These are phyloP conservation scores for Xylariaceae sp. DNA, from an alignment of 2,329 filamentous ascomycete species.

Conservation along the genomic window DNA sequence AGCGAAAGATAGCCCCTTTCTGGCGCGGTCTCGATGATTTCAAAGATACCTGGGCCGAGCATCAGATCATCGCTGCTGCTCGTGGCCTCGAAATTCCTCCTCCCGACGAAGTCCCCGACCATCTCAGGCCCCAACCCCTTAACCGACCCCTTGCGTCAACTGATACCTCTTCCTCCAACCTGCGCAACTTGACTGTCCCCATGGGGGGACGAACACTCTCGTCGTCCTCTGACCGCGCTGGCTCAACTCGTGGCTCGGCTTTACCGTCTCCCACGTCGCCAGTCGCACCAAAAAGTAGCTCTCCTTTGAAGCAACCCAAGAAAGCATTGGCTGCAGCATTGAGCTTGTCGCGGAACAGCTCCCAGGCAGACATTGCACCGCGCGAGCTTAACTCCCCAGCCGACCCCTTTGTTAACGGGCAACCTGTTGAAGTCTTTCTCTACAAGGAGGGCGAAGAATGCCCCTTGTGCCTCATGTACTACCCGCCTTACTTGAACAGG, in stretches of 20 bases:
- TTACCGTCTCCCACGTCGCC: conserved; percentile 56
- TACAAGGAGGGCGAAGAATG: conserved; percentile 92
- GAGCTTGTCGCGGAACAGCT: conserved; percentile 69
- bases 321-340: conserved; percentile 85
- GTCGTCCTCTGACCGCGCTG: conserved; percentile 66
- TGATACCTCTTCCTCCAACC: conserved; percentile 53
- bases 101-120: conserved; percentile 74
- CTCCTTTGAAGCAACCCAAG: conserved; percentile 74
- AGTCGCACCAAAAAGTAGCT: conserved; percentile 42
- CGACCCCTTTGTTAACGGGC: conserved; percentile 90
- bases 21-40: conserved; percentile 93
- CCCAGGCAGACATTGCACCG: conserved; percentile 66
- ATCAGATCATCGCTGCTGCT: conserved; percentile 89
- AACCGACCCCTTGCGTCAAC: conserved; percentile 44
- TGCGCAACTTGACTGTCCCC: conserved; percentile 74
- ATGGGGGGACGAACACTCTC: conserved; percentile 75
- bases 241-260: conserved; percentile 59
- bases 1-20: conserved; percentile 87
- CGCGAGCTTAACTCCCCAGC: conserved; percentile 75
- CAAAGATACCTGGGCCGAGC: conserved; percentile 83
- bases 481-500: conserved; percentile 89
- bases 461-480: conserved; percentile 94
- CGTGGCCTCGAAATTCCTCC: conserved; percentile 79
- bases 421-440: conserved; percentile 84
- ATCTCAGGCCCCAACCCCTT: conserved; percentile 41